Conservation (phyloP, 371 early-diverging fungal genomes). For the Mucor velutinosus region DNA sequence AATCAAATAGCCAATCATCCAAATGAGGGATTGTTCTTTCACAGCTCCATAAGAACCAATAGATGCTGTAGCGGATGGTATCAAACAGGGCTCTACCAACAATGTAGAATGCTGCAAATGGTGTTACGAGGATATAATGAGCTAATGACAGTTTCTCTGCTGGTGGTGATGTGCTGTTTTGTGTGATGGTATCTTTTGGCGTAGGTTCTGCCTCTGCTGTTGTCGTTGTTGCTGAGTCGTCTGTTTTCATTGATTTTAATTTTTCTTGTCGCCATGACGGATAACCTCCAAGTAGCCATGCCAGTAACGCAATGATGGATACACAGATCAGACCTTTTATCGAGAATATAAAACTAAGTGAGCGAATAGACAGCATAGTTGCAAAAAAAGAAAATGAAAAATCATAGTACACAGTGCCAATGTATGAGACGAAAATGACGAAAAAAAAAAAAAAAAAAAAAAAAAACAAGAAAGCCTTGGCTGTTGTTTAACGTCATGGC, state of each 20-base stretch:
- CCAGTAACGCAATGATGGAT: not conserved
- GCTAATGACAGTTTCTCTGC: slow-evolving; percentile 16
- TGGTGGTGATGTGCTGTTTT: not conserved
- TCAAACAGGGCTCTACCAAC: slow-evolving; percentile 22
- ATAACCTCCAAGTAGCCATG: slow-evolving; percentile 16
- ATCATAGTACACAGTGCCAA: not conserved
- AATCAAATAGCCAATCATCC: slow-evolving; percentile 45
- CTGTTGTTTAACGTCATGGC: slow-evolving; percentile 1
- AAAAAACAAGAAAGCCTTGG: slow-evolving; percentile 7
- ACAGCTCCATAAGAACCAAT: slow-evolving; percentile 22
- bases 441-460: slow-evolving; percentile 8
- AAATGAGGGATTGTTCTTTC: slow-evolving; percentile 32
- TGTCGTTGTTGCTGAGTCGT: not conserved
- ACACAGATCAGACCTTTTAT: slow-evolving; percentile 21
- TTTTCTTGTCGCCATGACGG: slow-evolving; percentile 14
- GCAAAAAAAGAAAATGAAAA: slow-evolving; percentile 4
- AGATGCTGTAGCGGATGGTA: slow-evolving; percentile 20
- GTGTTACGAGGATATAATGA: slow-evolving; percentile 38
- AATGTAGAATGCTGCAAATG: slow-evolving; percentile 39
- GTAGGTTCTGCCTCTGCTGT: not conserved
- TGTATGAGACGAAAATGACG: no score
- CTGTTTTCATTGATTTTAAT: not conserved
- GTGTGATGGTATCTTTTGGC: not conserved
- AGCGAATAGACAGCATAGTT: not conserved
- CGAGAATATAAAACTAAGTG: slow-evolving; percentile 9